These are phyloP conservation scores for Chlorella sp. DNA, from an alignment of 139 green algal genomes.

Conservation along the genomic window DNA sequence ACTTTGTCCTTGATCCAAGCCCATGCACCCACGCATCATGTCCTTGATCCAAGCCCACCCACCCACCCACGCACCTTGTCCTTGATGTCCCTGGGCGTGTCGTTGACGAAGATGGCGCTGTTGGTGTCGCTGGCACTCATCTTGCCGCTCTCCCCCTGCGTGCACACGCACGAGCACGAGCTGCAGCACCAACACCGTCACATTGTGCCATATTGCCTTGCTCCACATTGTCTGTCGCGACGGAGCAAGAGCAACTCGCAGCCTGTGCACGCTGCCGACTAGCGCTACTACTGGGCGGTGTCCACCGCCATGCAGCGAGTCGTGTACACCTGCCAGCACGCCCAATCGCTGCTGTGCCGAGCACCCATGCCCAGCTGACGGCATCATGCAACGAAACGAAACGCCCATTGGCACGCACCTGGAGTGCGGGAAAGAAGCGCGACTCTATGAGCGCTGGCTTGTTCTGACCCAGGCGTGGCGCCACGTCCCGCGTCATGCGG, in stretches of 20 bases:
- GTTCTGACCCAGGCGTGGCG: constrained; percentile 72
- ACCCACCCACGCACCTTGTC: constrained; percentile 70
- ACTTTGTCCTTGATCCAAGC: not conserved
- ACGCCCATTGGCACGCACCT: constrained; percentile 1
- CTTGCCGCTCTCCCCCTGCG: constrained; percentile 94
- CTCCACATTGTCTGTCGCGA: too few relatives aligned
- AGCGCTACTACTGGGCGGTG: too few relatives aligned
- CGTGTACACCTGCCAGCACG: not conserved
- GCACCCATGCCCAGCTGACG: too few relatives aligned
- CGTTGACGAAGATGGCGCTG: constrained; percentile 91
- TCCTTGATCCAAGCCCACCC: too few relatives aligned
- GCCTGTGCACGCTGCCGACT: too few relatives aligned
- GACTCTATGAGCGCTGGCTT: constrained; percentile 92
- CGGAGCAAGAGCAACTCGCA: too few relatives aligned
- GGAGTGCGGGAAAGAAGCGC: constrained; percentile 90
- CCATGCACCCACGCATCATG: not conserved
- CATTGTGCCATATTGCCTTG: too few relatives aligned
- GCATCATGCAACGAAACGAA: too few relatives aligned
- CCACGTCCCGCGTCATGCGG: constrained; percentile 91
- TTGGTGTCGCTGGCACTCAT: constrained; percentile 89
- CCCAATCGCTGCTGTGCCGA: too few relatives aligned
- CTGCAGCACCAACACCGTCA: too few relatives aligned
- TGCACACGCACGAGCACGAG: too few relatives aligned
- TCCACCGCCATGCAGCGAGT: too few relatives aligned
- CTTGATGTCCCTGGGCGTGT: constrained; percentile 84